phyloP scores from a whole-genome alignment of 495 filamentous ascomycete species.

The Penicillium egyptiacum region DNA sequence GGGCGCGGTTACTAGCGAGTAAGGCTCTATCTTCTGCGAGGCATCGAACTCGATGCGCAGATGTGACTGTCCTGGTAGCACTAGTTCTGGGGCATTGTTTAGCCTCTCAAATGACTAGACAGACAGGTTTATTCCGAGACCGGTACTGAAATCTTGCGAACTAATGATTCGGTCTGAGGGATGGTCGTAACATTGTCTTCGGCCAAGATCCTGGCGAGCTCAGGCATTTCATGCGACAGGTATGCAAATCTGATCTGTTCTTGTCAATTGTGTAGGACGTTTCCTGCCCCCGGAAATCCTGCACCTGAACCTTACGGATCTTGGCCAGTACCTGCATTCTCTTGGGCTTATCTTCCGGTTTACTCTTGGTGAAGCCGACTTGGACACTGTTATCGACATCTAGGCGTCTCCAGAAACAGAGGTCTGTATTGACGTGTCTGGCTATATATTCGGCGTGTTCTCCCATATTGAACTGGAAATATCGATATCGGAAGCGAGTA shows the following conservation, averaged over 20 bases:
- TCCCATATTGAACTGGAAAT: slow-evolving; percentile 1
- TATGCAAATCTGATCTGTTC: slow-evolving; percentile 17
- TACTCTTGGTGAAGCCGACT: slow-evolving; percentile 8
- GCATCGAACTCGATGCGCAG: slow-evolving; percentile 18
- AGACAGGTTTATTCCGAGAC: not conserved
- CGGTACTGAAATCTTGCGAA: slow-evolving; percentile 15
- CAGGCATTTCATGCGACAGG: slow-evolving; percentile 18
- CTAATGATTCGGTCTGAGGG: slow-evolving; percentile 16
- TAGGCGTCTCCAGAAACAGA: slow-evolving; percentile 8
- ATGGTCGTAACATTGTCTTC: slow-evolving; percentile 9
- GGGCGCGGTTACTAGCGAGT: slow-evolving; percentile 17
- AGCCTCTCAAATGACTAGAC: not conserved
- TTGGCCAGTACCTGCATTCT: not conserved
- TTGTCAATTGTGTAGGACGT: slow-evolving; percentile 7
- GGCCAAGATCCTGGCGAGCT: slow-evolving; percentile 7
- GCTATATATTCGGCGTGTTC: not conserved
- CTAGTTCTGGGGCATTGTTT: slow-evolving; percentile 14
- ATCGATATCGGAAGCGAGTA: not conserved
- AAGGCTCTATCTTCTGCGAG: slow-evolving; percentile 14
- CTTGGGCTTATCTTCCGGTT: slow-evolving; percentile 3
- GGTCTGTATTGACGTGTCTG: slow-evolving; percentile 6
- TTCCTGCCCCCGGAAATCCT: slow-evolving; percentile 18
- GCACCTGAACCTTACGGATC: slow-evolving; percentile 6
- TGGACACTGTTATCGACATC: not conserved
- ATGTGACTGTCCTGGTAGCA: slow-evolving; percentile 14